A percentile compares a stretch with the other conserved stretches of the same genome.
phyloP scores from a whole-genome alignment of 1,284 basidiomycete species.

The Volvariella volvacea region DNA sequence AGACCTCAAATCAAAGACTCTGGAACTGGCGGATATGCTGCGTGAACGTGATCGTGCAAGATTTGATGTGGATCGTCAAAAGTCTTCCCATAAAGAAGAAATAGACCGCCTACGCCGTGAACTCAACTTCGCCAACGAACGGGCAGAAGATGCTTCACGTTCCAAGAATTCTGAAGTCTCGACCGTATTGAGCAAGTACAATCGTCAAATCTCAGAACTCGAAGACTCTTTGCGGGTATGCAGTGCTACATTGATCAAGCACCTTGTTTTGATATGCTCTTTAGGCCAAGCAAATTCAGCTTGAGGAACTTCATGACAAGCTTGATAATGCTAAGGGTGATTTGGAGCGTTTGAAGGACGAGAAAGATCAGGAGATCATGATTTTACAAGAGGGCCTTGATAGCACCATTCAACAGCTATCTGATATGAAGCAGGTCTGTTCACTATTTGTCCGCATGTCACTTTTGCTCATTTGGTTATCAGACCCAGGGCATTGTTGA shows the following conservation, averaged over 20 bases:
- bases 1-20: conserved; percentile 96
- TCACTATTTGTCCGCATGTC: neutral
- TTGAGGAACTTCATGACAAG: conserved; percentile 83
- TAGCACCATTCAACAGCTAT: conserved; percentile 84
- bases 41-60: conserved; percentile 94
- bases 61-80: conserved; percentile 95
- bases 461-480: conserved; percentile 10
- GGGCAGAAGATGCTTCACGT: conserved; percentile 89
- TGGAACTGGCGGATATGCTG: conserved; percentile 99
- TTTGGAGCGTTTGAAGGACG: conserved; percentile 78
- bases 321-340: conserved; percentile 73
- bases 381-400: conserved; percentile 98
- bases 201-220: conserved; percentile 91
- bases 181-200: conserved; percentile 86
- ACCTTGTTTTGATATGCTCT: conserved; percentile 6
- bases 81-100: conserved; percentile 94
- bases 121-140: conserved; percentile 94
- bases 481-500: conserved; percentile 81
- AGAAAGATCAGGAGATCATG: conserved; percentile 95
- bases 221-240: conserved; percentile 89
- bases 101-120: conserved; percentile 91
- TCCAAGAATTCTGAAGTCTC: conserved; percentile 94
- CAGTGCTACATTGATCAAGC: conserved; percentile 9
- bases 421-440: conserved; percentile 77
- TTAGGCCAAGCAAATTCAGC: conserved; percentile 89